phyloP scores from a whole-genome alignment of 768 basidiomycete species.

The Hysterangium stoloniferum region DNA sequence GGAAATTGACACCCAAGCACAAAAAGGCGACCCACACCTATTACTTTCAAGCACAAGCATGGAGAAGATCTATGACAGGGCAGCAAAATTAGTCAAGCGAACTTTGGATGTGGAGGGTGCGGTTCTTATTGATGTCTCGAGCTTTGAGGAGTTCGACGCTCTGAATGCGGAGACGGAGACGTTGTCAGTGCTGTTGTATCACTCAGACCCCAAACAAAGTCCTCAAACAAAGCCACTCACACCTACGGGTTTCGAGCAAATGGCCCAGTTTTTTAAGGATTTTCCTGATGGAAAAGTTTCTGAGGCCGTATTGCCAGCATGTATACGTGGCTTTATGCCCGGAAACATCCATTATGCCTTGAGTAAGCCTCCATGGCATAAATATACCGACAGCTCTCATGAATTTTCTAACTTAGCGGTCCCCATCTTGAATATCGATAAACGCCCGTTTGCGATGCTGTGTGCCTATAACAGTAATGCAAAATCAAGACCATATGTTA shows the following conservation, averaged over 20 bases:
- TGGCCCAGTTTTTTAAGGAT: slow-evolving; percentile 71
- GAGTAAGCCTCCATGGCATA: slow-evolving; percentile 43
- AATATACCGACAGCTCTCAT: neutral
- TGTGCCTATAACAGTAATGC: slow-evolving; percentile 87
- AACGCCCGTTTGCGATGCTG: slow-evolving; percentile 82
- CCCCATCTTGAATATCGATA: slow-evolving; percentile 89
- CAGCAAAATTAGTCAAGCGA: slow-evolving; percentile 79
- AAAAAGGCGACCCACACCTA: slow-evolving; percentile 28
- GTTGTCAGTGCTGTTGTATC: slow-evolving; percentile 63
- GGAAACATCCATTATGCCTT: slow-evolving; percentile 79
- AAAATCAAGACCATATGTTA: slow-evolving; percentile 72
- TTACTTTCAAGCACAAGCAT: slow-evolving; percentile 39
- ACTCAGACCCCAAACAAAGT: slow-evolving; percentile 48
- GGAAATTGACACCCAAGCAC: slow-evolving; percentile 67
- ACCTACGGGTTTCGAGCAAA: slow-evolving; percentile 62
- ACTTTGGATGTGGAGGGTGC: slow-evolving; percentile 92
- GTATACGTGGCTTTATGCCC: slow-evolving; percentile 74
- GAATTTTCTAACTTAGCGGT: slow-evolving; percentile 45
- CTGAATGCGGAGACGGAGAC: slow-evolving; percentile 47
- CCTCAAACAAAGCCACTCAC: slow-evolving; percentile 50
- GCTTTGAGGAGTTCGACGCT: slow-evolving; percentile 80
- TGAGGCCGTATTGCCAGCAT: slow-evolving; percentile 79
- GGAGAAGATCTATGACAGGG: slow-evolving; percentile 88
- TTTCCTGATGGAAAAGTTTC: slow-evolving; percentile 82
- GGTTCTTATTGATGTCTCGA: slow-evolving; percentile 86